Evolutionary conservation across 1,284 basidiomycete genomes (phyloP).

Genomic region (Takashimella koratensis): DNA sequence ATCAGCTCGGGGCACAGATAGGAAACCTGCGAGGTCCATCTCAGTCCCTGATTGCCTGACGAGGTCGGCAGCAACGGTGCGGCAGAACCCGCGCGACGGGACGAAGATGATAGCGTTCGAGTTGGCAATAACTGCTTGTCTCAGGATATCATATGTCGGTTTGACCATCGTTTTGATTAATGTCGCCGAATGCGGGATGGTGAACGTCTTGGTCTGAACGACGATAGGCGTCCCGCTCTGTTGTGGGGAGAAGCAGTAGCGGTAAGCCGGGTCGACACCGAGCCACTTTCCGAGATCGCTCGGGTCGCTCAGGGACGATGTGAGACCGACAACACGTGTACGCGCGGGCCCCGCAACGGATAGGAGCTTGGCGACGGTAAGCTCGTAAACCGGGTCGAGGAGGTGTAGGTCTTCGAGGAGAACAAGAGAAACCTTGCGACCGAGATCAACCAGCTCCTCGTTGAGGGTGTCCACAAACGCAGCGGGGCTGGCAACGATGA

Average conservation of each 20-base stretch:
- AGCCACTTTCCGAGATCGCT: conserved; percentile 81
- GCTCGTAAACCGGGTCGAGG: conserved; percentile 77
- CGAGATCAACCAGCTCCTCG: conserved; percentile 5
- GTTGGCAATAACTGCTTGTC: conserved; percentile 49
- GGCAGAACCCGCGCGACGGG: conserved; percentile 77
- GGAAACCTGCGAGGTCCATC: conserved; percentile 68
- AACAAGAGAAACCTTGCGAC: conserved; percentile 60
- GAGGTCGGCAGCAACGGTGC: conserved; percentile 73
- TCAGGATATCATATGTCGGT: conserved; percentile 67
- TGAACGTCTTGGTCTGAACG: conserved; percentile 71
- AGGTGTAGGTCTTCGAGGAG: conserved; percentile 84
- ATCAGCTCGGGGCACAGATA: conserved; percentile 58
- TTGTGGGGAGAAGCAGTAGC: conserved; percentile 75
- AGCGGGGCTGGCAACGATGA: conserved; percentile 47
- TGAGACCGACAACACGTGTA: conserved; percentile 74
- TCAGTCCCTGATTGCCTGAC: conserved; percentile 82
- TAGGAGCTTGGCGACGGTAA: conserved; percentile 65
- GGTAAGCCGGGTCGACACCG: conserved; percentile 57
- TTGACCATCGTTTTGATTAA: conserved; percentile 91
- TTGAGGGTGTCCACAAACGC: conserved; percentile 33
- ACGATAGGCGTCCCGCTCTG: conserved; percentile 78
- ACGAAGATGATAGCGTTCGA: conserved; percentile 80
- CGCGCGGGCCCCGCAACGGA: conserved; percentile 59
- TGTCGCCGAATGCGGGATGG: conserved; percentile 78
- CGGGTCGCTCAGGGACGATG: conserved; percentile 75